Percentiles rank a stretch among this genome's conserved stretches.
phyloP scores from a whole-genome alignment of 208 protist species.

The Trypanosoma caninum region DNA sequence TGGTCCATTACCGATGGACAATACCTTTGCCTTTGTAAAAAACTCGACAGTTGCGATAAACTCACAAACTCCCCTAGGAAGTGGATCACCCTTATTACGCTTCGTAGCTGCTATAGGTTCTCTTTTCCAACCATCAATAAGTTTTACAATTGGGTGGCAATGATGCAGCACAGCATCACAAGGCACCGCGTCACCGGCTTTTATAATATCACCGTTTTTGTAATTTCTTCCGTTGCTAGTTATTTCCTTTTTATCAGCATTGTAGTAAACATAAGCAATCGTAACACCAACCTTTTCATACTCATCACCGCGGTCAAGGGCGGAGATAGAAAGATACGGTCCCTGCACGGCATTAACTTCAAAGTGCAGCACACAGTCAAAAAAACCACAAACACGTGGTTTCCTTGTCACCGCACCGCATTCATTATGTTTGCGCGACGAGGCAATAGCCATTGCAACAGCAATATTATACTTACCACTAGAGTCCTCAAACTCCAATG shows the following conservation, averaged over 20 bases:
- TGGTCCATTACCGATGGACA: conserved; percentile 91
- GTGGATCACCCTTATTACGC: conserved; percentile 43
- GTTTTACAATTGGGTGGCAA: conserved; percentile 88
- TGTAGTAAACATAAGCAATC: conserved; percentile 90
- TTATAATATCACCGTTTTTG: conserved; percentile 87
- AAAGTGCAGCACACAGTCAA: conserved; percentile 91
- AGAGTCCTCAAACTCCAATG: conserved; percentile 73
- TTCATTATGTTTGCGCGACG: conserved; percentile 78
- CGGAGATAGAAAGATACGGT: conserved; percentile 91
- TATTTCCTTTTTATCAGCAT: conserved; percentile 36
- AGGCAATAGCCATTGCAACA: conserved; percentile 84
- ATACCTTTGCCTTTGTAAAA: conserved; percentile 79
- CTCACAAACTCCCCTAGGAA: conserved; percentile 77
- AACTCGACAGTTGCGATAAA: conserved; percentile 81
- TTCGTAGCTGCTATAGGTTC: conserved; percentile 67
- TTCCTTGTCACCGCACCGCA: conserved; percentile 89
- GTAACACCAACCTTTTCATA: conserved; percentile 87
- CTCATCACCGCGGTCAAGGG: conserved; percentile 88
- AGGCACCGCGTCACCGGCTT: conserved; percentile 83
- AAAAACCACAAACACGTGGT: conserved; percentile 87
- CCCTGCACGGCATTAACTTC: conserved; percentile 89
- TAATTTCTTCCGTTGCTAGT: conserved; percentile 76
- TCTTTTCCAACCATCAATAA: conserved; percentile 78
- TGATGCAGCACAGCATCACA: conserved; percentile 71
- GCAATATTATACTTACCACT: conserved; percentile 87